Evolutionary conservation across 2,329 filamentous ascomycete genomes (phyloP).

Genomic region (Aspergillus intermedius): DNA sequence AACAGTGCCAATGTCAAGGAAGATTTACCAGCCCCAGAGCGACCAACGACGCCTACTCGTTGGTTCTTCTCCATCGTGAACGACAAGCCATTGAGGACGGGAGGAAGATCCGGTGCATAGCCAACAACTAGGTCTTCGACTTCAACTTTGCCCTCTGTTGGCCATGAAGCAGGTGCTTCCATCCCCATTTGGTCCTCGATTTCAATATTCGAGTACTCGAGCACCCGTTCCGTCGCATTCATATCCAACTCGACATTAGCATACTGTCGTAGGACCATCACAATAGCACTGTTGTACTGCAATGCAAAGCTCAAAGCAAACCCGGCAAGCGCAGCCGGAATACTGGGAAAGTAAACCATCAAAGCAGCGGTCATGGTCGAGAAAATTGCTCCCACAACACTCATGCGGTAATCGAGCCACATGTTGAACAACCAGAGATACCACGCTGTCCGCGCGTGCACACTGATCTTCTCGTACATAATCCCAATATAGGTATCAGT

Average conservation of each 20-base stretch:
- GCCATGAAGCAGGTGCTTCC: constrained; percentile 65
- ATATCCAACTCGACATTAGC: constrained; percentile 68
- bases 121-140: constrained; percentile 64
- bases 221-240: constrained; percentile 69
- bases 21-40: constrained; percentile 25
- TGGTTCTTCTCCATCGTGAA: constrained; percentile 18
- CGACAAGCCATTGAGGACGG: constrained; percentile 13
- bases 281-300: constrained; percentile 61
- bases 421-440: constrained; percentile 67
- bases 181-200: constrained; percentile 60
- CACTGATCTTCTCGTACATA: constrained; percentile 64
- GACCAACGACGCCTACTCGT: constrained; percentile 22
- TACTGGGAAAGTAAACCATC: constrained; percentile 55
- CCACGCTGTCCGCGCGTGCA: constrained; percentile 58
- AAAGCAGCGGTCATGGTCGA: constrained; percentile 59
- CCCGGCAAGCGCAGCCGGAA: constrained; percentile 65
- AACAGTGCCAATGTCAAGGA: constrained; percentile 20
- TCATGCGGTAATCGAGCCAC: constrained; percentile 70
- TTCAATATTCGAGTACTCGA: constrained; percentile 65
- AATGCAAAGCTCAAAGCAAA: constrained; percentile 71
- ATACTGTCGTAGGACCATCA: constrained; percentile 63
- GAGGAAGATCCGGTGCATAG: constrained; percentile 63
- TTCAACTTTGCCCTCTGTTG: constrained; percentile 63
- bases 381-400: constrained; percentile 65
- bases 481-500: constrained; percentile 57